phyloP scores from a whole-genome alignment of 805 yeast genomes.

The Pichia pseudocactophila region DNA sequence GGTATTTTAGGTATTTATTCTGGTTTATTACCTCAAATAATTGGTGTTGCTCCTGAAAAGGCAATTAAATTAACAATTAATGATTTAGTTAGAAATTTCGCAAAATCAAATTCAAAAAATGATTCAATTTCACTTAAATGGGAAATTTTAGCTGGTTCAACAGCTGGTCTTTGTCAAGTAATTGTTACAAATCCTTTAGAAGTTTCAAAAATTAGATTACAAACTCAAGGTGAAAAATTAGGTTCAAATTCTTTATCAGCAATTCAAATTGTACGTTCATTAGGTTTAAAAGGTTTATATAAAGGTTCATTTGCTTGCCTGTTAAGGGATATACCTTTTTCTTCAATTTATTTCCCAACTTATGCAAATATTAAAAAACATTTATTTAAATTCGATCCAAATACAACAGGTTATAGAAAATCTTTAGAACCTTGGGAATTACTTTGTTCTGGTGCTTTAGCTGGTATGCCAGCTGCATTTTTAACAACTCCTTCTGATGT shows the following conservation, averaged over 20 bases:
- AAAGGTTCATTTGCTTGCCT: conserved; percentile 89
- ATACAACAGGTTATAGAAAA: conserved; percentile 45
- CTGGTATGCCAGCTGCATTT: conserved; percentile 97
- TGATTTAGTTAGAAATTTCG: conserved; percentile 71
- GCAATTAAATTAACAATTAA: conserved; percentile 94
- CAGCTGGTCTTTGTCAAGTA: conserved; percentile 96
- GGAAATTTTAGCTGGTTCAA: conserved; percentile 83
- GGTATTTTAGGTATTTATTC: conserved; percentile 83
- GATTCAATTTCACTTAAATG: conserved; percentile 44
- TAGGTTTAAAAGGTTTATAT: conserved; percentile 81
- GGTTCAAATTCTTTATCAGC: conserved; percentile 37
- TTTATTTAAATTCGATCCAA: conserved; percentile 75
- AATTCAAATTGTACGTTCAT: conserved; percentile 59
- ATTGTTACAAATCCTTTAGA: conserved; percentile 93
- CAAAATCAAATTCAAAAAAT: conserved; percentile 42
- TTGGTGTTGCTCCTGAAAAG: conserved; percentile 98
- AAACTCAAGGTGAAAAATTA: conserved; percentile 69
- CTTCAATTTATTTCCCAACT: conserved; percentile 95
- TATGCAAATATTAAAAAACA: conserved; percentile 87
- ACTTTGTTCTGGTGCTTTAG: conserved; percentile 81
- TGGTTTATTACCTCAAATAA: conserved; percentile 86
- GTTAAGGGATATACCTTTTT: conserved; percentile 90
- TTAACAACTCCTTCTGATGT: conserved; percentile 96
- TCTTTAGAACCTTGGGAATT: conserved; percentile 76
- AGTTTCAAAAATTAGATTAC: conserved; percentile 89